Evolutionary conservation across 352 stramenopile species (phyloP).

Genomic region (Pythium dissotocum): DNA sequence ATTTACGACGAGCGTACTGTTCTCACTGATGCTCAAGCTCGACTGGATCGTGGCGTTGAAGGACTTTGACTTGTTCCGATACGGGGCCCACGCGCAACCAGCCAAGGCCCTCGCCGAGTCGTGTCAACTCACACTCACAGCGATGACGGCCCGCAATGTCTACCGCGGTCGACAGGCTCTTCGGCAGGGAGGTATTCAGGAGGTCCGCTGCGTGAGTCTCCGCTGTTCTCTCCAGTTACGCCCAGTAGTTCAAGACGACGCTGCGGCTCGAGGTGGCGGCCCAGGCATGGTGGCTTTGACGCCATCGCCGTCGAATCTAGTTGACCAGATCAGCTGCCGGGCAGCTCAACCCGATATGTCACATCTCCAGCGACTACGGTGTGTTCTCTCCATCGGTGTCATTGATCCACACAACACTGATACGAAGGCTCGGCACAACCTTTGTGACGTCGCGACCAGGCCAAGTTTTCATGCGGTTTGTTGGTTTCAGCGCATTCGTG

Average conservation of each 20-base stretch:
- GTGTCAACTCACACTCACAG: neutral
- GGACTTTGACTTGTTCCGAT: neutral
- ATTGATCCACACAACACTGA: neutral
- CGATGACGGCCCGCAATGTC: neutral
- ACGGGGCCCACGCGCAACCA: neutral
- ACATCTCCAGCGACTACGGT: neutral
- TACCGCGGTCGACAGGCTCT: neutral
- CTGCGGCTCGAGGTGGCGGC: neutral
- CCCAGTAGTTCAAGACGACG: neutral
- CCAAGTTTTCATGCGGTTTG: neutral
- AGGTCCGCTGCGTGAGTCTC: neutral
- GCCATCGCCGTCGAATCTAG: neutral
- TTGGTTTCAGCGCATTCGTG: neutral
- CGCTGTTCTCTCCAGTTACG: neutral
- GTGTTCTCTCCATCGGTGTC: neutral
- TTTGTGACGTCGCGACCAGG: neutral
- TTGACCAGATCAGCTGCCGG: neutral
- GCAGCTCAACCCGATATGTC: neutral
- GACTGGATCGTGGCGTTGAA: neutral
- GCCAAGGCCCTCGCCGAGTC: neutral
- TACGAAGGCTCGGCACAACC: neutral
- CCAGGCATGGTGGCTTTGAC: no score
- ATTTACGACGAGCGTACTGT: neutral
- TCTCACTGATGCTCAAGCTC: neutral
- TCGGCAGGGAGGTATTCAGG: neutral